A percentile compares a stretch with the other conserved stretches of the same genome.
These are phyloP conservation scores for Colletotrichum sp. DNA, from an alignment of 2,329 filamentous ascomycete genomes.

Conservation along the genomic window DNA sequence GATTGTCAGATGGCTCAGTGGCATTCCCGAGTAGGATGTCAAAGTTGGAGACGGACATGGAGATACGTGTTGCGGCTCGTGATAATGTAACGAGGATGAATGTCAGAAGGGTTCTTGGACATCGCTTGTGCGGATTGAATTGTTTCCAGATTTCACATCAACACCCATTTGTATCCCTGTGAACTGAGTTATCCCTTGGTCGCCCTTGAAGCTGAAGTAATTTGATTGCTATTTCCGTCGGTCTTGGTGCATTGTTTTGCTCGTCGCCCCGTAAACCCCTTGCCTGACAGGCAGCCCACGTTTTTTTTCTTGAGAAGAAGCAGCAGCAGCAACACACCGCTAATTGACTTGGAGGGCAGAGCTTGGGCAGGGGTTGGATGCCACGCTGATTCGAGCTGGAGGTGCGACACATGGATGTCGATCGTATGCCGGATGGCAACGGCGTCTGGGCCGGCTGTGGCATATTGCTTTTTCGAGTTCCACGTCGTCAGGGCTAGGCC, in stretches of 20 bases:
- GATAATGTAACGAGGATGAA: neutral
- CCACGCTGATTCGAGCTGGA: neutral
- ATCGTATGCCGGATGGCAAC: conserved; percentile 1
- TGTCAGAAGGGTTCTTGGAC: neutral
- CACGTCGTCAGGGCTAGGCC: neutral
- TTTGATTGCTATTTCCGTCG: neutral
- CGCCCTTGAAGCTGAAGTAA: neutral
- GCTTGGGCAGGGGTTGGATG: neutral
- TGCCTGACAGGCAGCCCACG: neutral
- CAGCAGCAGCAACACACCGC: conserved; percentile 1
- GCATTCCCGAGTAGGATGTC: neutral
- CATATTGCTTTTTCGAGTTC: conserved; percentile 14
- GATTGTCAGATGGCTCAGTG: neutral
- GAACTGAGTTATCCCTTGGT: neutral
- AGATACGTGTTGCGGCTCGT: neutral
- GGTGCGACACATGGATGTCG: conserved; percentile 9
- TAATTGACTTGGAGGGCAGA: neutral
- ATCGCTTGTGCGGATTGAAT: neutral
- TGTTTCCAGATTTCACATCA: neutral
- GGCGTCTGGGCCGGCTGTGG: conserved; percentile 2
- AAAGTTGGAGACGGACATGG: neutral
- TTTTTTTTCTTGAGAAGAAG: neutral
- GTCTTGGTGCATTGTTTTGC: neutral
- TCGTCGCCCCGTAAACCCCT: neutral
- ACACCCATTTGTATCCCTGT: neutral